Percentiles rank a stretch among this genome's conserved stretches.
These are phyloP conservation scores for Chlorella sp. DNA, from an alignment of 139 green algal species.

Conservation along the genomic window DNA sequence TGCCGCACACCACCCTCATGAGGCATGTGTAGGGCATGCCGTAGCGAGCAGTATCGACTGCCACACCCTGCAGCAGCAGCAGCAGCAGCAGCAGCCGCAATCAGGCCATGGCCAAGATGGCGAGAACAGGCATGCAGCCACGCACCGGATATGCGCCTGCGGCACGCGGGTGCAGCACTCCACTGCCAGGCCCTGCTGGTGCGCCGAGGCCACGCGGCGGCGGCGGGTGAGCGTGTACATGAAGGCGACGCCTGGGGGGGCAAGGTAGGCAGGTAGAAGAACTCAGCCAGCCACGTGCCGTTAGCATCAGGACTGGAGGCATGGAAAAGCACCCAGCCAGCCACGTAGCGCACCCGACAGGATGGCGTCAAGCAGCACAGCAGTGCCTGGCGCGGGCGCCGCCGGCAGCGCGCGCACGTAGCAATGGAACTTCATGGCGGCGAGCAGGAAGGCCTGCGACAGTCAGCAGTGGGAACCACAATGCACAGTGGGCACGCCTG, in stretches of 20 bases:
- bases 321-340: too few species aligned
- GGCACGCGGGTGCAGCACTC: conserved; percentile 20
- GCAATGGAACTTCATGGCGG: conserved; percentile 87
- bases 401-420: conserved; percentile 60
- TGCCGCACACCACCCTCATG: too few species aligned
- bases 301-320: too few species aligned
- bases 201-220: conserved; percentile 24
- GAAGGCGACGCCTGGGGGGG: conserved; percentile 27
- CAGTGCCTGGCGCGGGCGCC: conserved; percentile 15
- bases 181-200: neutral
- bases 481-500: too few species aligned
- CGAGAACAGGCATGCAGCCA: too few species aligned
- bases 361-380: conserved; percentile 11
- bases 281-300: too few species aligned
- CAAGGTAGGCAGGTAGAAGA: too few species aligned
- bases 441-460: conserved; percentile 84
- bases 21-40: too few species aligned
- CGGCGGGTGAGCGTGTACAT: conserved; percentile 16
- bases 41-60: too few species aligned
- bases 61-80: too few species aligned
- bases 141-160: conserved; percentile 24
- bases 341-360: neutral
- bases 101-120: too few species aligned
- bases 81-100: neutral
- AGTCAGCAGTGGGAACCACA: too few species aligned